Evolutionary conservation across 805 yeast genomes (phyloP).

Genomic region (Candida berthetii): DNA sequence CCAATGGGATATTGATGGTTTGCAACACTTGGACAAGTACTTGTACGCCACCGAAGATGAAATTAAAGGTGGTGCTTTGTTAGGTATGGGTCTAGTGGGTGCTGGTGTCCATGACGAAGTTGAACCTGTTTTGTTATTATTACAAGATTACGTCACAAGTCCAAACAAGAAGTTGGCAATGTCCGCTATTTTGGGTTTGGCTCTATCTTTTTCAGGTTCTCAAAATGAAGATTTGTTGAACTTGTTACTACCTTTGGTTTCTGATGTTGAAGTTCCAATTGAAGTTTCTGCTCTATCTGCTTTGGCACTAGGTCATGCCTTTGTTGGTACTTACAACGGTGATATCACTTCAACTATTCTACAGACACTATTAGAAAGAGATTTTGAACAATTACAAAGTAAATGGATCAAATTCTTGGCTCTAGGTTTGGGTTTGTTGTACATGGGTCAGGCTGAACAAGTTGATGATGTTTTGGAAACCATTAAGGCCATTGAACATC

Average conservation of each 20-base stretch:
- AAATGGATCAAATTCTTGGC: slow-evolving; percentile 90
- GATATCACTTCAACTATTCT: slow-evolving; percentile 89
- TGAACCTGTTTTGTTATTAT: slow-evolving; percentile 82
- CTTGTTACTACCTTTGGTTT: slow-evolving; percentile 72
- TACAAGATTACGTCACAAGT: slow-evolving; percentile 76
- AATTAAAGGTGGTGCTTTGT: slow-evolving; percentile 91
- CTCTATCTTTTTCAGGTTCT: slow-evolving; percentile 93
- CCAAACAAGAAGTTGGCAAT: slow-evolving; percentile 59
- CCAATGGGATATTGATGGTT: slow-evolving; percentile 92
- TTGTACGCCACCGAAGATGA: slow-evolving; percentile 81
- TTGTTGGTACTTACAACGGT: slow-evolving; percentile 94
- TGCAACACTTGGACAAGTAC: slow-evolving; percentile 85
- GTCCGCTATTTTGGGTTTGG: slow-evolving; percentile 86
- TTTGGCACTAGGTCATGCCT: slow-evolving; percentile 86
- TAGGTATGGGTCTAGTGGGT: slow-evolving; percentile 91
- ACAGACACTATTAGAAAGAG: slow-evolving; percentile 85
- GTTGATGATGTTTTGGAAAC: slow-evolving; percentile 93
- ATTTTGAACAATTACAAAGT: slow-evolving; percentile 65
- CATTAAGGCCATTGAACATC: slow-evolving; percentile 91
- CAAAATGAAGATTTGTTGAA: slow-evolving; percentile 78
- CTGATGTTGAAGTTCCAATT: slow-evolving; percentile 67
- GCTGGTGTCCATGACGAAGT: slow-evolving; percentile 94
- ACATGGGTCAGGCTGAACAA: slow-evolving; percentile 90
- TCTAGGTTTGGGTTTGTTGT: slow-evolving; percentile 84
- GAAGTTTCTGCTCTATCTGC: slow-evolving; percentile 86